These are phyloP conservation scores for Lasiodiplodia hormozganensis DNA, from an alignment of 2,329 filamentous ascomycete genomes.

Conservation along the genomic window DNA sequence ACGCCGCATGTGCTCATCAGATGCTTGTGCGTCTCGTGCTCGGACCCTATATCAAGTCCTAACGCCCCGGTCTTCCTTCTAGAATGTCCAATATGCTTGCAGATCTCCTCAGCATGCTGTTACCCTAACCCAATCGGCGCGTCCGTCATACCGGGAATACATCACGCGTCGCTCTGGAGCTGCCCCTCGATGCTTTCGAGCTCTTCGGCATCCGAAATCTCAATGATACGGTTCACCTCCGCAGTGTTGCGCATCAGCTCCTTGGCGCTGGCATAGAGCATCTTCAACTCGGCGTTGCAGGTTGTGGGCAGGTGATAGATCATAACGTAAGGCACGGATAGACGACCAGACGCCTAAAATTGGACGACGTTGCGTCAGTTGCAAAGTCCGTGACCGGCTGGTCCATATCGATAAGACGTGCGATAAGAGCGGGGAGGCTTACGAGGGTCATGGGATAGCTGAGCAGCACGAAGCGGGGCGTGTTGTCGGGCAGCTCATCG, in stretches of 20 bases:
- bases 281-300: slow-evolving; percentile 83
- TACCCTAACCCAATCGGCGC: neutral
- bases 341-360: slow-evolving; percentile 75
- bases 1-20: neutral
- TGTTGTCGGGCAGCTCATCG: slow-evolving; percentile 91
- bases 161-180: slow-evolving; percentile 48
- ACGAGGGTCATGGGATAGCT: slow-evolving; percentile 91
- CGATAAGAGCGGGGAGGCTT: slow-evolving; percentile 40
- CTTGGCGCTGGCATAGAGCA: slow-evolving; percentile 96
- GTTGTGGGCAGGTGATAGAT: slow-evolving; percentile 94
- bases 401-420: slow-evolving; percentile 10
- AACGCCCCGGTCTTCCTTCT: slow-evolving; percentile 10
- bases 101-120: neutral
- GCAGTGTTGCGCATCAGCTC: slow-evolving; percentile 93
- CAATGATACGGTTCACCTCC: slow-evolving; percentile 86
- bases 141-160: neutral
- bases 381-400: neutral
- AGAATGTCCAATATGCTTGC: neutral
- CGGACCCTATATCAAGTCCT: neutral
- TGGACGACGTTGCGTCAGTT: slow-evolving; percentile 7
- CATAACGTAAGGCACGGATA: slow-evolving; percentile 91
- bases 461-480: slow-evolving; percentile 86
- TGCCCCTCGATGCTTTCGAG: slow-evolving; percentile 79
- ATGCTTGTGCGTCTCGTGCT: slow-evolving; percentile 5
- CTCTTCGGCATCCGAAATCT: slow-evolving; percentile 82